Percentiles rank a stretch among this genome's conserved stretches.
Conservation (phyloP, 495 filamentous ascomycete genomes). For the Penicillium turbatum region DNA sequence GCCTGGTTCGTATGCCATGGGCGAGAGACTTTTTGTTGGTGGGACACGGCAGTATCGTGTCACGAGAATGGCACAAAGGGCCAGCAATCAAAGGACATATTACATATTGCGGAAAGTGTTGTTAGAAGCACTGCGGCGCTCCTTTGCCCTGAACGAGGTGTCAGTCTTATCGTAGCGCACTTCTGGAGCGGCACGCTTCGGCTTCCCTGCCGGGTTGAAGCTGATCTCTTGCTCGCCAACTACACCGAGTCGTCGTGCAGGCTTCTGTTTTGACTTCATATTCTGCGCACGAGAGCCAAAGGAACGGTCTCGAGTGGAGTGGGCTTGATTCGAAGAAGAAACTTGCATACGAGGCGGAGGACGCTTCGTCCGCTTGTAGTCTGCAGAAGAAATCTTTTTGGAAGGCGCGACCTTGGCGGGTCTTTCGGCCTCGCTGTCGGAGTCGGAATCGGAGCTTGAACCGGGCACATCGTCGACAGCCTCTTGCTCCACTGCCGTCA, state of each 20-base stretch:
- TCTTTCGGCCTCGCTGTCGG: constrained; percentile 33
- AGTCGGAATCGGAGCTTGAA: constrained; percentile 44
- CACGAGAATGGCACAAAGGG: not conserved
- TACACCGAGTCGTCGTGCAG: constrained; percentile 48
- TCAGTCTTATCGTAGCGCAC: constrained; percentile 28
- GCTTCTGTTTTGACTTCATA: constrained; percentile 45
- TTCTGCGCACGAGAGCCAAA: constrained; percentile 66
- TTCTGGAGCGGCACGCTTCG: constrained; percentile 36
- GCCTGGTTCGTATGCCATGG: not conserved
- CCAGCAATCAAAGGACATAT: constrained; percentile 11
- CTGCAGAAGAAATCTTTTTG: constrained; percentile 58
- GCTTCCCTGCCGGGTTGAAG: constrained; percentile 66
- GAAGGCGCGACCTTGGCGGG: constrained; percentile 34
- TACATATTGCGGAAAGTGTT: constrained; percentile 53
- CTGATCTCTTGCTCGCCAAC: constrained; percentile 83
- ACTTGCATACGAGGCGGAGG: constrained; percentile 56
- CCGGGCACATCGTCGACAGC: constrained; percentile 47
- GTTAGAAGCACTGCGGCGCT: constrained; percentile 49
- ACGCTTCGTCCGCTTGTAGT: constrained; percentile 46
- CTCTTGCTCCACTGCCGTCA: constrained; percentile 67
- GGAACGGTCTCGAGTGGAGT: constrained; percentile 50
- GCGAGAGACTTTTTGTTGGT: not conserved
- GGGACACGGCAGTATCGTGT: not conserved
- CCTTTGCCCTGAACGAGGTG: constrained; percentile 35
- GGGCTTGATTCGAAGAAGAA: constrained; percentile 46